phyloP scores from a whole-genome alignment of 2,329 filamentous ascomycete species.

The Monosporascus cannonballus region DNA sequence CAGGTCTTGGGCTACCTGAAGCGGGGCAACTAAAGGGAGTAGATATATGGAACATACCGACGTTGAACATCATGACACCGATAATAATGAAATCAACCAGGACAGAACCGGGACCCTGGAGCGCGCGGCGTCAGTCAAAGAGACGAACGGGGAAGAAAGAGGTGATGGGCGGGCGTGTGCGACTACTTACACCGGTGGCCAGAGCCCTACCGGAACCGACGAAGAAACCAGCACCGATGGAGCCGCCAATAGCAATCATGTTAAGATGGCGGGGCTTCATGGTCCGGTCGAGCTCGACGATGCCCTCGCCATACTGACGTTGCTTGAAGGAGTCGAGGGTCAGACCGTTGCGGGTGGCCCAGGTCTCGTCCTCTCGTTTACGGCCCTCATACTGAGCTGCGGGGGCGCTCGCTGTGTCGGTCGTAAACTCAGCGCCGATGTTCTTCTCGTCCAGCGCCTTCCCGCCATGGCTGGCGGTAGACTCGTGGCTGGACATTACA shows the following conservation, averaged over 20 bases:
- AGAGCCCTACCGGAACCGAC: conserved; percentile 51
- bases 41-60: conserved; percentile 24
- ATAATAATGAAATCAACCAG: conserved; percentile 48
- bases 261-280: conserved; percentile 46
- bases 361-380: conserved; percentile 20
- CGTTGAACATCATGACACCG: conserved; percentile 55
- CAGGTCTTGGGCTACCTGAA: not conserved
- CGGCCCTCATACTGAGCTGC: conserved; percentile 11
- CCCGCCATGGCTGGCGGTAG: conserved; percentile 14
- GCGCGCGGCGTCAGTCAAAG: conserved; percentile 1
- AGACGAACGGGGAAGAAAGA: not conserved
- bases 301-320: conserved; percentile 28
- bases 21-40: conserved; percentile 2
- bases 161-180: not conserved
- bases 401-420: conserved; percentile 1
- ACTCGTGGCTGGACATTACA: conserved; percentile 17
- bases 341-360: conserved; percentile 34
- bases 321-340: conserved; percentile 35
- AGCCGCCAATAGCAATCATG: conserved; percentile 49
- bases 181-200: conserved; percentile 31
- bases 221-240: conserved; percentile 58
- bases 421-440: conserved; percentile 16
- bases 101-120: conserved; percentile 35
- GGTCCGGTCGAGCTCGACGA: conserved; percentile 32
- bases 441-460: conserved; percentile 23